Evolutionary conservation across 2,329 filamentous ascomycete species (phyloP), one percentile per base, ranked within the genome.

Genomic region (Pseudocercospora ulei): DNA sequence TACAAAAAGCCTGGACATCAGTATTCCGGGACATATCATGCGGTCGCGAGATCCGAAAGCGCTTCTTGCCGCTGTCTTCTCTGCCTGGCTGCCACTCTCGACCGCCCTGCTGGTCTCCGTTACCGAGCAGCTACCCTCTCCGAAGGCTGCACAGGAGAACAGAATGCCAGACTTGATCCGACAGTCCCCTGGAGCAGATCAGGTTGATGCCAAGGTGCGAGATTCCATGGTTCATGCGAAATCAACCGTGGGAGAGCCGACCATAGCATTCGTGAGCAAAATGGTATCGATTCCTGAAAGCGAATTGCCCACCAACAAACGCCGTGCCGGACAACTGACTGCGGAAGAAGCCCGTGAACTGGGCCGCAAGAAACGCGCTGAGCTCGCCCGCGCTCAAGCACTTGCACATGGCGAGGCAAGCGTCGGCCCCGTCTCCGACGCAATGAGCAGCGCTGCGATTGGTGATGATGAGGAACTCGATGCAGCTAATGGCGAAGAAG

Each of bases 271-370:
- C 50, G 83, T 98, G 44, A 96, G 88, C 65, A 98, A 98, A 61
- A 95, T 98, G 86, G 83, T 96, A 1, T 90, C 90, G 0, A 72
- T 98, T 7, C 88, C 86, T 0, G 84, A 92, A 56, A 95, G 84
- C 61, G 88, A 98, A 53, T 68, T 98, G 3, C 82, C 84, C 0
- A 76, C 88, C 36, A 94, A 94, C 60, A 92, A 81, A 61, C 73
- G 84, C 29, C 72, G 76, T 9, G 79, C 80, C 0, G 77, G 65
- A 12, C 65, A 78, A 27, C 71, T 96, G 55, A 93, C 76, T 24
- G 81, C 85, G 1, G 90, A 94, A 47, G 90, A 96, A 62, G 90
- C 90, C 3, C 71, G 83, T 49, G 87, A 95, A 47, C 65, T 95
- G 42, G 90, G 83, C 0, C 75, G 86, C 9, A 82, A 79, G 62